Evolutionary conservation across 2,329 filamentous ascomycete species (phyloP), one percentile per base, ranked within the genome.

Genomic region (Ambrosiella beaveri): DNA sequence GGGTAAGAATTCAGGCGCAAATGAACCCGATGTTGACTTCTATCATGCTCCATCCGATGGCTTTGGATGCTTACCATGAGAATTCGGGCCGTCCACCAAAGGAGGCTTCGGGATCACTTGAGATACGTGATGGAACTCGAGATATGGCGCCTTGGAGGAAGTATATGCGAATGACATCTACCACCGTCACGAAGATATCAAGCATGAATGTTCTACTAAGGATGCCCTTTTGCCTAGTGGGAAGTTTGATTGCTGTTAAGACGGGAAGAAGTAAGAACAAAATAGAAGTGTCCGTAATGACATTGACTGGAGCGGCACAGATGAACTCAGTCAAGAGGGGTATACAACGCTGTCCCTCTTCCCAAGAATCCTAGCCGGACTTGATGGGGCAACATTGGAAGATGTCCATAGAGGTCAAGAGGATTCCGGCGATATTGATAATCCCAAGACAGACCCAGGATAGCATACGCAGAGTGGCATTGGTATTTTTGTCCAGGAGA

Each of bases 41-140:
- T 57, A 96, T 82, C 11, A 85, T 86, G 13, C 86, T 91, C 91
- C 90, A 97, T 86, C 95, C 91, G 66, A 94, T 84, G 0, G 88
- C 87, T 4, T 89, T 71, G 0, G 87, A 88, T 0, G 87, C 86
- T 66, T 91, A 89, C 82, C 81, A 87, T 57, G 77, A 71, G 64
- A 81, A 82, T 59, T 81, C 73, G 1, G 68, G 65, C 49, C 75
- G 74, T 49, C 72, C 73, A 7, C 78, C 78, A 57, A 81, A 80
- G 6, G 71, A 69, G 9, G 73, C 69, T 7, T 68, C 64, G 1
- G 69, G 67, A 58, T 74, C 68, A 47, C 64, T 66, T 1, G 71
- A 70, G 0, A 65, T 45, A 7, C 64, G 65, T 0, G 66, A 70
- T 2, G 74, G 71, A 1, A 70, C 69, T 2, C 71, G 67, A 56